A percentile compares a stretch with the other conserved stretches of the same genome.
These are phyloP conservation scores for Alternaria novae-zelandiae DNA, from an alignment of 2,329 filamentous ascomycete species.

Conservation along the genomic window DNA sequence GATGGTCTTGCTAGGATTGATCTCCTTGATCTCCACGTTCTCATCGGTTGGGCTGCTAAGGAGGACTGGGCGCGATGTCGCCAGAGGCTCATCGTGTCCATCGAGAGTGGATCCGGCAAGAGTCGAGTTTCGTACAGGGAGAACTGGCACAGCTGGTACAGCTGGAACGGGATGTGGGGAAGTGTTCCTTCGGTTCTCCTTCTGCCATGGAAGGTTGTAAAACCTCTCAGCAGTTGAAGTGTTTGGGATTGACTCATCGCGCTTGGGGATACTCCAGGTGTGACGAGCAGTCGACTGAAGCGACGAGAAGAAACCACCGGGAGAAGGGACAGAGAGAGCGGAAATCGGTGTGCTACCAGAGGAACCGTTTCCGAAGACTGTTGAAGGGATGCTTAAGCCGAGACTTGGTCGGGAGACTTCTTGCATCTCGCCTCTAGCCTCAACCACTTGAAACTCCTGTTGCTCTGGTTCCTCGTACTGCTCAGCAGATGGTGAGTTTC, in stretches of 20 bases:
- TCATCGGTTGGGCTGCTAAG: constrained; percentile 43
- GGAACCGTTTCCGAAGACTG: constrained; percentile 43
- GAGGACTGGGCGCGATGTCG: constrained; percentile 40
- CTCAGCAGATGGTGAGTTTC: constrained; percentile 44
- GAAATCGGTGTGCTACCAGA: constrained; percentile 69
- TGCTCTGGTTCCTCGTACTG: constrained; percentile 29
- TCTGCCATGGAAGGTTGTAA: constrained; percentile 80
- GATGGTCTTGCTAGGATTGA: constrained; percentile 69
- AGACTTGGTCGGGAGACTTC: constrained; percentile 61
- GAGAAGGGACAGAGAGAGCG: constrained; percentile 86
- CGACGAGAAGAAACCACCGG: constrained; percentile 88
- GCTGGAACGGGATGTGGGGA: constrained; percentile 23
- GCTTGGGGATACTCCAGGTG: constrained; percentile 73
- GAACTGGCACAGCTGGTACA: constrained; percentile 24
- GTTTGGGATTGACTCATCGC: constrained; percentile 66
- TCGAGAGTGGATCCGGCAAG: constrained; percentile 45
- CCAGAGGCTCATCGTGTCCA: constrained; percentile 38
- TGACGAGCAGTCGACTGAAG: constrained; percentile 76
- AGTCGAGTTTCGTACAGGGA: constrained; percentile 29
- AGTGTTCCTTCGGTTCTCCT: constrained; percentile 49
- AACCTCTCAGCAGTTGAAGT: constrained; percentile 93
- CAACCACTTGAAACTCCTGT: constrained; percentile 40
- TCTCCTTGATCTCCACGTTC: constrained; percentile 58
- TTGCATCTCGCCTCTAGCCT: constrained; percentile 67
- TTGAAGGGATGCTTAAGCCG: constrained; percentile 34